phyloP scores from a whole-genome alignment of 2,329 filamentous ascomycete genomes.

The Hypomyces perniciosus region DNA sequence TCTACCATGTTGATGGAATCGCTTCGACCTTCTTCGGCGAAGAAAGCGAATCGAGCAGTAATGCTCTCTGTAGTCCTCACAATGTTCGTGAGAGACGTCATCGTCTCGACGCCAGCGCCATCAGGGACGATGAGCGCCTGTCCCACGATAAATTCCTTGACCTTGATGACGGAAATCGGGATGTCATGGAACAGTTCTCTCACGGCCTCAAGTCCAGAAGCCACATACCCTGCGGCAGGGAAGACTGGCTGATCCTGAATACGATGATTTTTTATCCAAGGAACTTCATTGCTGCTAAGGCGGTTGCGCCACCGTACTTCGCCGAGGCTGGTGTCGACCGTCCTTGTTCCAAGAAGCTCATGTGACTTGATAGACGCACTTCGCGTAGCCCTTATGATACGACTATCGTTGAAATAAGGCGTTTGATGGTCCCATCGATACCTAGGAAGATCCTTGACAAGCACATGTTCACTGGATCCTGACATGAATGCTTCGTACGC shows the following conservation, averaged over 20 bases:
- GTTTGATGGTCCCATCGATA: constrained; percentile 34
- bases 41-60: background rate
- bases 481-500: background rate
- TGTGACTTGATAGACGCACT: constrained; percentile 13
- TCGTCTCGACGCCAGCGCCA: background rate
- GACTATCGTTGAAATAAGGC: constrained; percentile 27
- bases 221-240: constrained; percentile 8
- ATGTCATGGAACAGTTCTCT: background rate
- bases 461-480: background rate
- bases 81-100: background rate
- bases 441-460: constrained; percentile 26
- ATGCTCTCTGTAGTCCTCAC: background rate
- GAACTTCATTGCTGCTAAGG: background rate
- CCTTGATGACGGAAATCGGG: background rate
- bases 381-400: constrained; percentile 20
- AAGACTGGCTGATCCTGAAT: constrained; percentile 3
- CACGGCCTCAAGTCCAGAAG: constrained; percentile 1
- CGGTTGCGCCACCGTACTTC: constrained; percentile 1
- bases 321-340: background rate
- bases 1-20: background rate
- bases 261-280: constrained; percentile 3
- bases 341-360: background rate
- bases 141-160: background rate
- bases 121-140: background rate
- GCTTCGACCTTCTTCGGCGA: background rate